These are phyloP conservation scores for Phlebopus sp. DNA, from an alignment of 1,284 basidiomycete species.

Conservation along the genomic window DNA sequence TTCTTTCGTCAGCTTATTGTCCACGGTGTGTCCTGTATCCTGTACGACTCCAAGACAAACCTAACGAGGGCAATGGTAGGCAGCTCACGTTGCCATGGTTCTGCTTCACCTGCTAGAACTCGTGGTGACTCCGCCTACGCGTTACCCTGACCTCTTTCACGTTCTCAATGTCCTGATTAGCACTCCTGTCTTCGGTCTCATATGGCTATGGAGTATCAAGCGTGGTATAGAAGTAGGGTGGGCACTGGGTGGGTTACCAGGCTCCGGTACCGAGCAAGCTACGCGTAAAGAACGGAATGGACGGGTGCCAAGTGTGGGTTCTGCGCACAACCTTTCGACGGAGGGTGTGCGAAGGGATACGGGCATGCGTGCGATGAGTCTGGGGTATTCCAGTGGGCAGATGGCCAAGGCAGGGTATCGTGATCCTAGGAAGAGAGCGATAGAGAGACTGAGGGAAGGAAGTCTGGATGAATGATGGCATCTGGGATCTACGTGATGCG, in stretches of 20 bases:
- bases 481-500: too few relatives aligned
- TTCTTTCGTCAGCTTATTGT: constrained; percentile 54
- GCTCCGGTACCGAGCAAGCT: constrained; percentile 7
- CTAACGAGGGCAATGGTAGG: constrained; percentile 36
- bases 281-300: background rate
- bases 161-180: constrained; percentile 85
- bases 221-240: constrained; percentile 65
- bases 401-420: constrained; percentile 4
- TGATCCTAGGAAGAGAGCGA: constrained; percentile 25
- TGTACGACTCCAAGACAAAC: constrained; percentile 1
- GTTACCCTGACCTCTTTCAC: constrained; percentile 83
- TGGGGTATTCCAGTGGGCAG: constrained; percentile 24
- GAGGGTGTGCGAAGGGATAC: constrained; percentile 12
- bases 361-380: constrained; percentile 25
- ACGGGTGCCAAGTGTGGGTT: background rate
- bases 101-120: constrained; percentile 66
- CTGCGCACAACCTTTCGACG: background rate
- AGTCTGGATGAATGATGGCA: constrained; percentile 12
- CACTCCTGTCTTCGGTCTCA: constrained; percentile 72
- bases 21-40: constrained; percentile 47
- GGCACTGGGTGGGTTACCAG: constrained; percentile 48
- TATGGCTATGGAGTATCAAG: constrained; percentile 78
- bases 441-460: constrained; percentile 19
- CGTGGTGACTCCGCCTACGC: constrained; percentile 57
- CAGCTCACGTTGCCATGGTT: constrained; percentile 55